Base-by-base conservation (phyloP, 2,329 filamentous ascomycete species). In the Coniochaeta sp. region DNA sequence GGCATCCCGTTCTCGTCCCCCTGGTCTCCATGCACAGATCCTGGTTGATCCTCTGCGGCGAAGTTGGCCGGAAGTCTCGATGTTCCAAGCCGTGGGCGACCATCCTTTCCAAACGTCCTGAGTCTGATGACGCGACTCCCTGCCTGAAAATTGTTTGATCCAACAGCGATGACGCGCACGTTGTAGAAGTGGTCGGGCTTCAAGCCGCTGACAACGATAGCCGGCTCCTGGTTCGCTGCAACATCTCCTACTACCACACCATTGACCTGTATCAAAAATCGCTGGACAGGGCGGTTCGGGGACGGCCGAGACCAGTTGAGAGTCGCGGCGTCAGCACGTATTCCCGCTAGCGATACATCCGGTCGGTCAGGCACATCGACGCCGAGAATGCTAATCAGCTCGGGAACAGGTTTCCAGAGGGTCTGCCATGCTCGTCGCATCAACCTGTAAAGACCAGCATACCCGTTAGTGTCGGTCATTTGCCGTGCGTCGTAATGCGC, bases 221-320 rank as follows among this genome's bases (percentile, higher is more conserved):
- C 90, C 0, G 89, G 91, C 72, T 96, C 91, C 65, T 86, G 83
- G 67, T 87, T 86, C 64, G 85, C 71, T n/a, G 71, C 87, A 52
- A 93, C 91, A 69, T 96, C 91, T 67, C 93, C 95, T 65, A 97
- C 90, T 91, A 91, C 91, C 50, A 93, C 88, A 47, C 93, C 93
- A 74, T 99, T 98, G 65, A 99, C 88, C 72, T 96, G 91, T 58
- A 99, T 91, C 54, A 93, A 83, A 71, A 96, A 95, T 75, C 93
- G 96, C 58, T 91, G 83, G 59, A 96, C 89, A 2, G 89, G 82
- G 42, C 84, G 81, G 63, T 82, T 84, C 50, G 77, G 73, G 2
- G 80, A 84, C 0, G 90, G 88, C 62, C 88, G 84, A 63, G 92
- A 91, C 95, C 95, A 99, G 73, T 93, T 92, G 50, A 99, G 81